These are phyloP conservation scores for Saturnispora gosingensis DNA, from an alignment of 805 yeast genomes.

Conservation along the genomic window DNA sequence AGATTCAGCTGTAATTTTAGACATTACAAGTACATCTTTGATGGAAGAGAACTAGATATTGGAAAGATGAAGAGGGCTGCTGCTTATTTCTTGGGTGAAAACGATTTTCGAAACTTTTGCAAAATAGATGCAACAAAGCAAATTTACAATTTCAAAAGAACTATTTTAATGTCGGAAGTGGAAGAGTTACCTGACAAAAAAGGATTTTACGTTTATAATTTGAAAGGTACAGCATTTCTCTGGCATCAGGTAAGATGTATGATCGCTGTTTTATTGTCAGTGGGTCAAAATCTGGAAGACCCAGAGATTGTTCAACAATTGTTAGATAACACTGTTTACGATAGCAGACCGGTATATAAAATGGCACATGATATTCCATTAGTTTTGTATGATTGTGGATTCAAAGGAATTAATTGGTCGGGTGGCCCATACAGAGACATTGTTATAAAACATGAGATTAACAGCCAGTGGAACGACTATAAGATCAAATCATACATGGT, in stretches of 20 bases:
- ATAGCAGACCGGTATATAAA: slow-evolving; percentile 69
- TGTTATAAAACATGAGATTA: slow-evolving; percentile 35
- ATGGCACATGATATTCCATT: slow-evolving; percentile 90
- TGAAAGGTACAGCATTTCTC: slow-evolving; percentile 81
- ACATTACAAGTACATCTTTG: slow-evolving; percentile 79
- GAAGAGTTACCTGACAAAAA: slow-evolving; percentile 12
- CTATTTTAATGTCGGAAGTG: slow-evolving; percentile 35
- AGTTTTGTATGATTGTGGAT: slow-evolving; percentile 77
- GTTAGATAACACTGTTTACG: slow-evolving; percentile 44
- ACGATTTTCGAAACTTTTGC: slow-evolving; percentile 92
- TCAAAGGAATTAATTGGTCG: slow-evolving; percentile 56
- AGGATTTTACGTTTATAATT: slow-evolving; percentile 58
- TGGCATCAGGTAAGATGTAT: slow-evolving; percentile 99
- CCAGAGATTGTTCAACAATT: slow-evolving; percentile 50
- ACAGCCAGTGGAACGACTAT: slow-evolving; percentile 46
- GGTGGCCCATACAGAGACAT: slow-evolving; percentile 26
- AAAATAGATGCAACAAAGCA: slow-evolving; percentile 92
- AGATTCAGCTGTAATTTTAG: slow-evolving; percentile 82
- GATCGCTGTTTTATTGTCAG: slow-evolving; percentile 72
- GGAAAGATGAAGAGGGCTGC: slow-evolving; percentile 66
- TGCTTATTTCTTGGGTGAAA: slow-evolving; percentile 51
- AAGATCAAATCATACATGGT: slow-evolving; percentile 48
- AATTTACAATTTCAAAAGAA: slow-evolving; percentile 67
- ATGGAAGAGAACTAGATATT: slow-evolving; percentile 47
- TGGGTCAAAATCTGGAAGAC: slow-evolving; percentile 69